A percentile compares a stretch with the other conserved stretches of the same genome.
Conservation (phyloP, 768 basidiomycete genomes). For the Polyporus arcularius region DNA sequence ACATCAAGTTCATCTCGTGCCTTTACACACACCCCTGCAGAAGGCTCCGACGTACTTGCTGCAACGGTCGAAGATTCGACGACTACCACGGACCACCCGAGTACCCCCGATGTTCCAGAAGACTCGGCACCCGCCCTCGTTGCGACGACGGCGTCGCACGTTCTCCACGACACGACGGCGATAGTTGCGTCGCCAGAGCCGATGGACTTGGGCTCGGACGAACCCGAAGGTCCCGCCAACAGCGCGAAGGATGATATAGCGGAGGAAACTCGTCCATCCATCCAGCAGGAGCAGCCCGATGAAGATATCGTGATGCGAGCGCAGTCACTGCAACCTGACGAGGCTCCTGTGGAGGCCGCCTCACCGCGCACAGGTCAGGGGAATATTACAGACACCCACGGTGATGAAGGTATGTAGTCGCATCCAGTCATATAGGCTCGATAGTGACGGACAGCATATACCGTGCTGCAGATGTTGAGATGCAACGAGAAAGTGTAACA, state of each 20-base stretch:
- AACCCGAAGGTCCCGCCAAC: background rate
- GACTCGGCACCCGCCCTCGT: no score
- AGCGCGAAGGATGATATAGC: background rate
- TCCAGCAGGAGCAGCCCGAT: no score
- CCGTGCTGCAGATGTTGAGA: background rate
- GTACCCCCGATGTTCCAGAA: no score
- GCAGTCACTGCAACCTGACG: background rate
- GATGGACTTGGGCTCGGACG: background rate
- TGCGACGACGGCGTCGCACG: no score
- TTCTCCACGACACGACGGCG: background rate
- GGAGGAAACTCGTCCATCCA: no score
- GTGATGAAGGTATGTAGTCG: no score
- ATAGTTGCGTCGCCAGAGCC: background rate
- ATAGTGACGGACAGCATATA: no score
- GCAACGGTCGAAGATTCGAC: no score
- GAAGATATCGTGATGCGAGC: slow-evolving; percentile 1
- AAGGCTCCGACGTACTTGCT: no score
- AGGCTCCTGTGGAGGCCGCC: background rate
- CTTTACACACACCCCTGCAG: no score
- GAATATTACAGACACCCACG: background rate
- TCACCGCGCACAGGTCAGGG: background rate
- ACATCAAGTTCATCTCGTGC: background rate
- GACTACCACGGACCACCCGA: no score
- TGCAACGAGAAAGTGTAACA: background rate
- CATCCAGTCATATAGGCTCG: no score